phyloP scores from a whole-genome alignment of 2,329 filamentous ascomycete genomes.

The Fusarium beomiforme region DNA sequence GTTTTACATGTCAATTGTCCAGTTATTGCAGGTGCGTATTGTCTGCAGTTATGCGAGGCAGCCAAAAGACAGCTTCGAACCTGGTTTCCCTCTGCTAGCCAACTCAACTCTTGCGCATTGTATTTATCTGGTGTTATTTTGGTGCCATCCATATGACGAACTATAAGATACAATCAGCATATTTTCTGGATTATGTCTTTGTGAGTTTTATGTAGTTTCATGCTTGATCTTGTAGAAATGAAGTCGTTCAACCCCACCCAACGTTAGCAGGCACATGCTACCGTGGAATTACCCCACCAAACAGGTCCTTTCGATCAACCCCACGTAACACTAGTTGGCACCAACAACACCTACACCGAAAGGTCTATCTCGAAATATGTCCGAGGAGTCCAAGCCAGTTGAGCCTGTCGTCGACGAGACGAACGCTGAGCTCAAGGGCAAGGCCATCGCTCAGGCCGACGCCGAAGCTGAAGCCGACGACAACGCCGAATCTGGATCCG shows the following conservation, averaged over 20 bases:
- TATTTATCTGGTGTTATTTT: not conserved
- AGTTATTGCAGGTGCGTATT: not conserved
- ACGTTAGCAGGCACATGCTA: conserved; percentile 23
- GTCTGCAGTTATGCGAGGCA: not conserved
- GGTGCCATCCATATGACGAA: not conserved
- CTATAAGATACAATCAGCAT: not conserved
- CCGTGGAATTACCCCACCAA: conserved; percentile 39
- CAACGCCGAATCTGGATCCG: conserved; percentile 59
- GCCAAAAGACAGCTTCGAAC: not conserved
- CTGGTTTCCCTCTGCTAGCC: not conserved
- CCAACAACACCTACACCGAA: conserved; percentile 28
- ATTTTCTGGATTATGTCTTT: not conserved
- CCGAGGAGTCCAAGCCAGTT: conserved; percentile 71
- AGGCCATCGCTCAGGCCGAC: conserved; percentile 51
- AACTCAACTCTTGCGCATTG: not conserved
- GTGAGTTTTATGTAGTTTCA: not conserved
- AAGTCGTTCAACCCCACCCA: not conserved
- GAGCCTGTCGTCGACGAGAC: conserved; percentile 63
- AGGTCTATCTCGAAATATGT: conserved; percentile 47
- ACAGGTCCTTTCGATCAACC: conserved; percentile 28
- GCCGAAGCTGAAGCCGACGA: conserved; percentile 59
- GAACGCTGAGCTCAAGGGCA: conserved; percentile 59
- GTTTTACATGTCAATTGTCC: not conserved
- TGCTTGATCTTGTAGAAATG: too few species aligned
- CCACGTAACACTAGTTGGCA: conserved; percentile 21